A percentile compares a stretch with the other conserved stretches of the same genome.
phyloP scores from a whole-genome alignment of 352 stramenopile genomes.

The Aphanomyces astaci region DNA sequence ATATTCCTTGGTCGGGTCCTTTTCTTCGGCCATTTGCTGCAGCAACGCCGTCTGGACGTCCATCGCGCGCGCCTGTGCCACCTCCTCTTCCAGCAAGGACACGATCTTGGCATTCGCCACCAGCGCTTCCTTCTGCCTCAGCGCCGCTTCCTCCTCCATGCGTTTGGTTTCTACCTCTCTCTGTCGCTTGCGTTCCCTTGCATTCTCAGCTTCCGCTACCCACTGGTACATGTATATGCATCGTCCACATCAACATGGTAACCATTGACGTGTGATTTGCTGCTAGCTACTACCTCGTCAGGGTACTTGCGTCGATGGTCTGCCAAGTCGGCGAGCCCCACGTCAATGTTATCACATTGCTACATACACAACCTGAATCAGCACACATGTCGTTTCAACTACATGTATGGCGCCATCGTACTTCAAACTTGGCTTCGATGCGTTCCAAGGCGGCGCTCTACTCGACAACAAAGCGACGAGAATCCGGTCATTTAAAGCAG shows the following conservation, averaged over 20 bases:
- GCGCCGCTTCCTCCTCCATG: conserved; percentile 58
- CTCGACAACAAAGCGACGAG: not conserved
- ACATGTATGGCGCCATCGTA: conserved; percentile 19
- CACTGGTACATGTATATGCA: conserved; percentile 46
- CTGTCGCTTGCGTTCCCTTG: conserved; percentile 42
- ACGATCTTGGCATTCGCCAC: conserved; percentile 61
- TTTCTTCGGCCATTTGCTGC: conserved; percentile 27
- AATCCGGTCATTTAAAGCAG: not conserved
- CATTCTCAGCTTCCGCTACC: conserved; percentile 43
- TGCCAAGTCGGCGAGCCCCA: conserved; percentile 58
- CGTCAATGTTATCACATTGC: conserved; percentile 80
- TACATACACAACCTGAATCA: conserved; percentile 23
- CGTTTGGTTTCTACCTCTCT: conserved; percentile 55
- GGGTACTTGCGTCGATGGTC: conserved; percentile 61
- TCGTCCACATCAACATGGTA: conserved; percentile 2
- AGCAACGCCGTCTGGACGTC: not conserved
- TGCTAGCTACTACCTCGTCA: conserved; percentile 50
- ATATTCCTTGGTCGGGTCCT: conserved; percentile 51
- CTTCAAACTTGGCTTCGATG: conserved; percentile 67
- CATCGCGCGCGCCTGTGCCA: conserved; percentile 32
- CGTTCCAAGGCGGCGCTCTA: conserved; percentile 51
- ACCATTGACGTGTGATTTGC: not conserved
- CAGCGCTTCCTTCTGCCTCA: conserved; percentile 60
- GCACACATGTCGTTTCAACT: not conserved
- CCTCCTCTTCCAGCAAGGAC: conserved; percentile 63